Evolutionary conservation across 768 basidiomycete genomes (phyloP).

Genomic region (Leccinum obscurum): DNA sequence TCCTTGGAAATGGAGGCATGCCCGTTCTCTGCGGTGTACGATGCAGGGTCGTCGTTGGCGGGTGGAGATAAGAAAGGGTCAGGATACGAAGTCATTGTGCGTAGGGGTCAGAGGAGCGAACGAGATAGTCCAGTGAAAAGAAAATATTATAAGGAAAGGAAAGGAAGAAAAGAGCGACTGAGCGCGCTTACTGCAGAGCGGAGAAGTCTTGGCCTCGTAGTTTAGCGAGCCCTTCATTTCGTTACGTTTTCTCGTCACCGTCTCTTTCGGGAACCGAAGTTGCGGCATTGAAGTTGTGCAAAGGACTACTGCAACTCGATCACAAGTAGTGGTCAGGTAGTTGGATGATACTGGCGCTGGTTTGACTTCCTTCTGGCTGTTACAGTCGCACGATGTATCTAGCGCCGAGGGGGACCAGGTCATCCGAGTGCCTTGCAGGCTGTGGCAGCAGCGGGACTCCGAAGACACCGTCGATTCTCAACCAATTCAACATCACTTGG

Average conservation of each 20-base stretch:
- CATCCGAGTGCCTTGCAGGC: too few relatives aligned
- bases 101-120: conserved; percentile 33
- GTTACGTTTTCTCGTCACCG: neutral
- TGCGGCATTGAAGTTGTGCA: too few relatives aligned
- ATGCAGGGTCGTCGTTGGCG: neutral
- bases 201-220: too few relatives aligned
- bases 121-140: conserved; percentile 5
- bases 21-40: neutral
- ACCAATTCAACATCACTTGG: neutral
- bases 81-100: neutral
- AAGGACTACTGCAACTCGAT: too few relatives aligned
- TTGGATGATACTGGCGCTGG: too few relatives aligned
- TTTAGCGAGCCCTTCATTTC: neutral
- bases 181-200: neutral
- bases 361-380: too few relatives aligned
- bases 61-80: conserved; percentile 12
- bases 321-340: too few relatives aligned
- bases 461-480: neutral
- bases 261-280: too few relatives aligned
- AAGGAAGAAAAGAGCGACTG: neutral
- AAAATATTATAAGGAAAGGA: neutral
- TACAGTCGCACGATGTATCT: too few relatives aligned
- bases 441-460: too few relatives aligned
- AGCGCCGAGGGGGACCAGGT: too few relatives aligned
- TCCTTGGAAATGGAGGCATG: conserved; percentile 4